These are phyloP conservation scores for Globisporangium irregulare DNA, from an alignment of 352 stramenopile species.

Conservation along the genomic window DNA sequence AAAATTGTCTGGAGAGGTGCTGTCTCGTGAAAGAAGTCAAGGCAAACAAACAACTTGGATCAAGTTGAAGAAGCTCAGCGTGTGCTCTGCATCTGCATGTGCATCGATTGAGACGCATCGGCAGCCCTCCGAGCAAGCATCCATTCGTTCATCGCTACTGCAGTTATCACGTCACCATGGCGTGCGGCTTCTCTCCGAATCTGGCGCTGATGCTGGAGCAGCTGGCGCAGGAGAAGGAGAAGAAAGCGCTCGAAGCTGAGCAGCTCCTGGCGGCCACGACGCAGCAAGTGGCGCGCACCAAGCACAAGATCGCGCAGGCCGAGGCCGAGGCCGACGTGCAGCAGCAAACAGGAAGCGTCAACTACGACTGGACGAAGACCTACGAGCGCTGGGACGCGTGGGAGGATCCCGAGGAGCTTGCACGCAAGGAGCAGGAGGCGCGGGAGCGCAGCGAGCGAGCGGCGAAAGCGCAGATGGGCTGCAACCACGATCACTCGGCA, in stretches of 20 bases:
- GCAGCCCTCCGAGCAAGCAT: too few relatives aligned
- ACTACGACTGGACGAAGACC: conserved; percentile 71
- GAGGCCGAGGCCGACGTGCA: conserved; percentile 15
- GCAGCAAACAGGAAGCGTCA: neutral
- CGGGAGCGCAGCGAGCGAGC: conserved; percentile 61
- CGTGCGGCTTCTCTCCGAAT: conserved; percentile 64
- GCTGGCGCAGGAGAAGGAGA: conserved; percentile 61
- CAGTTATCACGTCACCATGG: conserved; percentile 29
- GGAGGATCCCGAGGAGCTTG: conserved; percentile 79
- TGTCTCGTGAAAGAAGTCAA: too few relatives aligned
- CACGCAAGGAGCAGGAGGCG: conserved; percentile 54
- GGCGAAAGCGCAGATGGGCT: conserved; percentile 43
- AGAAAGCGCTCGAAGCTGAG: conserved; percentile 32
- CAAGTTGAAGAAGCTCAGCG: too few relatives aligned
- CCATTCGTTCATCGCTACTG: too few relatives aligned
- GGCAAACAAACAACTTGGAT: too few relatives aligned
- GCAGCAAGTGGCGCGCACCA: conserved; percentile 37
- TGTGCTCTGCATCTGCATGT: too few relatives aligned
- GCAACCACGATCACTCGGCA: conserved; percentile 85
- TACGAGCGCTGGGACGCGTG: conserved; percentile 82
- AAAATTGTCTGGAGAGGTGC: too few relatives aligned
- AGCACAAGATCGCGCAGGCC: conserved; percentile 33
- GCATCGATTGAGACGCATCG: too few relatives aligned
- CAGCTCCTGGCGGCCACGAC: conserved; percentile 30
- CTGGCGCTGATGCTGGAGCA: conserved; percentile 65